A percentile compares a stretch with the other conserved stretches of the same genome.
Conservation (phyloP, 192 early-diverging fungal genomes). For the Umbelopsis sp. region DNA sequence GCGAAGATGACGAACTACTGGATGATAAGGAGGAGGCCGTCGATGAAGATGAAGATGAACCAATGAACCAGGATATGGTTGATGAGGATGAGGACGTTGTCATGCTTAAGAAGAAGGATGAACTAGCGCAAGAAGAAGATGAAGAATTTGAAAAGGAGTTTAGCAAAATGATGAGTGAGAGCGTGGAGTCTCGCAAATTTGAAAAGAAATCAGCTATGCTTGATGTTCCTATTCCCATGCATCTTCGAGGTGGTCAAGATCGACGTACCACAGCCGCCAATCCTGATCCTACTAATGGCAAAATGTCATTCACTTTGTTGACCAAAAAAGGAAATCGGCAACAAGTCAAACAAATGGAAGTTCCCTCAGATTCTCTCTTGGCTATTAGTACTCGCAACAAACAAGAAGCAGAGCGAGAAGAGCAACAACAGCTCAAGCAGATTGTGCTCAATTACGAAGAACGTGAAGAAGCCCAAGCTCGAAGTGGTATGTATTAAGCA, state of each 20-base stretch:
- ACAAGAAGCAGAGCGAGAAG: slow-evolving; percentile 86
- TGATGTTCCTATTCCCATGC: slow-evolving; percentile 89
- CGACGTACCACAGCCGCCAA: slow-evolving; percentile 25
- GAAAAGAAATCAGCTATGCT: slow-evolving; percentile 78
- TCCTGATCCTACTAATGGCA: slow-evolving; percentile 38
- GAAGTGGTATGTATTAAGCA: slow-evolving; percentile 24
- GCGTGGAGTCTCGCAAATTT: slow-evolving; percentile 79
- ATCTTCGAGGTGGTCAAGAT: slow-evolving; percentile 55
- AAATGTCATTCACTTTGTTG: slow-evolving; percentile 78
- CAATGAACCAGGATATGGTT: slow-evolving; percentile 47
- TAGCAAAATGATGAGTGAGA: slow-evolving; percentile 90
- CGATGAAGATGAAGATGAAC: slow-evolving; percentile 38
- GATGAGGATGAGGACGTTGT: slow-evolving; percentile 75
- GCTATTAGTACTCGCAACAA: slow-evolving; percentile 81
- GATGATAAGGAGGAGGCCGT: slow-evolving; percentile 28
- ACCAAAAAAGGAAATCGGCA: slow-evolving; percentile 88
- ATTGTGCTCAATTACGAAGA: slow-evolving; percentile 92
- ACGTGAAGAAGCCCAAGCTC: slow-evolving; percentile 57
- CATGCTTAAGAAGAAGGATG: slow-evolving; percentile 59
- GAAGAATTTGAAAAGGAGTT: slow-evolving; percentile 91
- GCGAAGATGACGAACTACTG: slow-evolving; percentile 32
- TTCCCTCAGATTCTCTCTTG: slow-evolving; percentile 82
- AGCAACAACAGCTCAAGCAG: slow-evolving; percentile 88
- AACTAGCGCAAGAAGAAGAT: slow-evolving; percentile 72
- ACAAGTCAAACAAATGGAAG: slow-evolving; percentile 74